A percentile compares a stretch with the other conserved stretches of the same genome.
phyloP scores from a whole-genome alignment of 768 basidiomycete species.

The Fomitopsis serialis region DNA sequence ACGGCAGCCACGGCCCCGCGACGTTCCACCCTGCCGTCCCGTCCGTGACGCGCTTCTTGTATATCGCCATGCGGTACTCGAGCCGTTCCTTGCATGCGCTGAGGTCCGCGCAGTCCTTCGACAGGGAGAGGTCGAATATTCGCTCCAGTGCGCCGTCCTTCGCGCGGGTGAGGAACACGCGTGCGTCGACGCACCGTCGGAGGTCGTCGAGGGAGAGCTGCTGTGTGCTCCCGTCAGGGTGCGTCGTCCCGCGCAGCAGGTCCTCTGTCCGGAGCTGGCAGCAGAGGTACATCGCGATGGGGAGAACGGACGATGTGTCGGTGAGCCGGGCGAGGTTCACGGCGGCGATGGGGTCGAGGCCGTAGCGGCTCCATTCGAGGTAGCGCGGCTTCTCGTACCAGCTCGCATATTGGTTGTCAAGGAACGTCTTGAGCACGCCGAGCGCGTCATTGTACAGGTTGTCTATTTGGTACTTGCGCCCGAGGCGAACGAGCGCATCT shows the following conservation, averaged over 20 bases:
- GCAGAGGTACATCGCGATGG: constrained; percentile 2
- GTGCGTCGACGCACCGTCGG: not conserved
- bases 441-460: not conserved
- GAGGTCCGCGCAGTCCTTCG: no score
- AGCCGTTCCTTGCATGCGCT: no score
- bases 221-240: not conserved
- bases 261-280: not conserved
- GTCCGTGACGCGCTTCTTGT: no score
- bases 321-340: constrained; percentile 7
- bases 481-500: not conserved
- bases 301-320: constrained; percentile 3
- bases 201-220: not conserved
- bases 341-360: not conserved
- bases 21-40: no score
- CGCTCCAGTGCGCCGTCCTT: no score
- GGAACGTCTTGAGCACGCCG: not conserved
- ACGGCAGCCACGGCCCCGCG: no score
- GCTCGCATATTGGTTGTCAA: not conserved
- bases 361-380: not conserved
- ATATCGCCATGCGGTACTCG: no score
- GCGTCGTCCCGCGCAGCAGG: not conserved
- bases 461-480: not conserved
- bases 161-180: not conserved
- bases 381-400: not conserved
- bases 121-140: no score